phyloP scores from a whole-genome alignment of 768 basidiomycete genomes.

The Suillus hirtellus region DNA sequence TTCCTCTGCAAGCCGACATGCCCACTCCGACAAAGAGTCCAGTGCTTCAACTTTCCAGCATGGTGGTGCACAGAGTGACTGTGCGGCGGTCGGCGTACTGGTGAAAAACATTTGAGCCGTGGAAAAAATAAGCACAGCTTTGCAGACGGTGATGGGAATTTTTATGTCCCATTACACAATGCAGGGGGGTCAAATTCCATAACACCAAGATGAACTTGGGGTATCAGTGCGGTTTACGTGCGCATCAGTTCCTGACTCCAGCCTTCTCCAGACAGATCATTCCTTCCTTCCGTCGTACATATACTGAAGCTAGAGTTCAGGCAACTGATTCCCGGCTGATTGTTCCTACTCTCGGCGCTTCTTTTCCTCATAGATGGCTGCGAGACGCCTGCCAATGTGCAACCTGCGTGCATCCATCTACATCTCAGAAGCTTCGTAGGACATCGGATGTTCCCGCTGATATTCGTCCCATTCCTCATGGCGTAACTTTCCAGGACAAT shows the following conservation, averaged over 20 bases:
- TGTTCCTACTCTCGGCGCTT: slow-evolving; percentile 36
- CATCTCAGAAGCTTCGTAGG: slow-evolving; percentile 72
- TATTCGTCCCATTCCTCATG: slow-evolving; percentile 44
- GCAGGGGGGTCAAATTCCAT: background rate
- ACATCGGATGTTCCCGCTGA: slow-evolving; percentile 63
- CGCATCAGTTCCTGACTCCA: background rate
- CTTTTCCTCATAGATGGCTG: slow-evolving; percentile 74
- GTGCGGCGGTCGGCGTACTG: too few relatives aligned
- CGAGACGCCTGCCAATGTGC: slow-evolving; percentile 82
- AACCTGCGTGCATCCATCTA: slow-evolving; percentile 74
- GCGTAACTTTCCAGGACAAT: slow-evolving; percentile 41
- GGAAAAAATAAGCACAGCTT: too few relatives aligned
- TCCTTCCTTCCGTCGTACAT: background rate
- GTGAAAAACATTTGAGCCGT: too few relatives aligned
- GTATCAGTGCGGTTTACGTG: background rate
- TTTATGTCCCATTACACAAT: too few relatives aligned
- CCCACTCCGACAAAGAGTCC: too few relatives aligned
- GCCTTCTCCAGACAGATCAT: background rate
- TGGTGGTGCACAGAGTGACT: too few relatives aligned
- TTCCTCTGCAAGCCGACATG: too few relatives aligned
- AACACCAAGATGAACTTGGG: slow-evolving; percentile 2
- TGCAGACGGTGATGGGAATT: too few relatives aligned
- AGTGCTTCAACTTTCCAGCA: too few relatives aligned
- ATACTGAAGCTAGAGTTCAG: background rate
- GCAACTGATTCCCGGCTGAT: slow-evolving; percentile 11